A percentile compares a stretch with the other conserved stretches of the same genome.
Conservation (phyloP, 23 red algal genomes). For the Cyanidioschyzon merolae region DNA sequence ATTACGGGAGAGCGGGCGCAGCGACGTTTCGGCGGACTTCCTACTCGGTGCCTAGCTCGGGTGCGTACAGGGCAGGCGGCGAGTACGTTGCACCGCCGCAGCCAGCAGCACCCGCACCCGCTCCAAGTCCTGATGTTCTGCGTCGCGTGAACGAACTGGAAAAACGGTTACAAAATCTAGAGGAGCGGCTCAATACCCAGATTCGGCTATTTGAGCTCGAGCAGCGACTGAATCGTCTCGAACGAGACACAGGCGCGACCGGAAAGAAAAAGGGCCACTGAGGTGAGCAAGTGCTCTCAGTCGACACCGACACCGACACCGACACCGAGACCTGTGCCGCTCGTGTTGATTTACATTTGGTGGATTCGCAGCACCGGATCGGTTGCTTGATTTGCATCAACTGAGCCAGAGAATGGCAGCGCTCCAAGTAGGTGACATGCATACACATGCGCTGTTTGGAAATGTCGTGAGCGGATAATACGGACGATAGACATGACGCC, state of each 20-base stretch:
- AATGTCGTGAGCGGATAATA: no score
- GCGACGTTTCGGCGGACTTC: constrained; percentile 32
- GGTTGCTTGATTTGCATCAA: no score
- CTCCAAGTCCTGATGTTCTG: background rate
- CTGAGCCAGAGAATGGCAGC: no score
- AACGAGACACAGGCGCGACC: background rate
- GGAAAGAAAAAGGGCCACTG: background rate
- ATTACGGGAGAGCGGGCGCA: constrained; percentile 42
- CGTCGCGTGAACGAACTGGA: constrained; percentile 30
- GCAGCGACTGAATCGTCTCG: constrained; percentile 35
- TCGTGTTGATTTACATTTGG: no score
- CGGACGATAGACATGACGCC: no score
- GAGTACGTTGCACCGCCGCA: constrained; percentile 8
- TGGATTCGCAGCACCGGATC: no score
- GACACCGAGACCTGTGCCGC: no score
- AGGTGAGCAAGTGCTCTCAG: background rate
- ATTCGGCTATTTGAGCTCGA: constrained; percentile 46
- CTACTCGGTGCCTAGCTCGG: constrained; percentile 16
- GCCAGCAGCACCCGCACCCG: background rate
- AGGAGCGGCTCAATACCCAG: constrained; percentile 38
- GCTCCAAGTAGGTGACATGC: no score
- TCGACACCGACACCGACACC: background rate
- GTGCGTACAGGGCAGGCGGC: constrained; percentile 21
- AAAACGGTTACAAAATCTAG: constrained; percentile 35
- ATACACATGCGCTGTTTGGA: no score